Conservation (phyloP, 2,329 filamentous ascomycete species). For the Trichoderma endophyticum region DNA sequence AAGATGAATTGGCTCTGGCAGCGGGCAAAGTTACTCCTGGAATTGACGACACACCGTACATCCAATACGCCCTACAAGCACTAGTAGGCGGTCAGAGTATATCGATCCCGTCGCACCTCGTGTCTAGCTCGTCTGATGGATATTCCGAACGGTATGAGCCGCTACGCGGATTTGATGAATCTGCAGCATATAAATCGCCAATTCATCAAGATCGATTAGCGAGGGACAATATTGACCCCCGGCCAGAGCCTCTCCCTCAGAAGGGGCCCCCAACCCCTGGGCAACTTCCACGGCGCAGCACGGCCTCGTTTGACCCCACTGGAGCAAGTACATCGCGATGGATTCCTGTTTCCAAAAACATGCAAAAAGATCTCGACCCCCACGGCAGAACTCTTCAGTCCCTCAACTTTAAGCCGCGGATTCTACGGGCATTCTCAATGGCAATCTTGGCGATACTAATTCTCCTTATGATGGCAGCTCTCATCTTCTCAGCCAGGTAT, state of each 20-base stretch:
- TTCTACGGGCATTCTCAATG: conserved; percentile 66
- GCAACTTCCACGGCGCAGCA: conserved; percentile 1
- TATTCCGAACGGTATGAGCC: conserved; percentile 32
- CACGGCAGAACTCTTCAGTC: conserved; percentile 41
- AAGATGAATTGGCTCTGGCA: conserved; percentile 50
- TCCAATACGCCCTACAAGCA: conserved; percentile 85
- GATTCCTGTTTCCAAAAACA: conserved; percentile 36
- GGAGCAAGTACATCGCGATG: conserved; percentile 22
- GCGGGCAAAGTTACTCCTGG: conserved; percentile 65
- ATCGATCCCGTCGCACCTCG: conserved; percentile 49
- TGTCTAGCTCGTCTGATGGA: conserved; percentile 38
- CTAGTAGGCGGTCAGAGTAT: conserved; percentile 72
- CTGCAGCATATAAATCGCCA: conserved; percentile 6
- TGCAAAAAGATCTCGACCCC: conserved; percentile 37
- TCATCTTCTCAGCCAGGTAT: conserved; percentile 71
- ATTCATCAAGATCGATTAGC: not conserved
- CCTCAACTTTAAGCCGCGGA: conserved; percentile 68
- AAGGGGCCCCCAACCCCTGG: not conserved
- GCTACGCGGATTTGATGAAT: conserved; percentile 22
- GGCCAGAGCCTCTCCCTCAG: not conserved
- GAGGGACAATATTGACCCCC: not conserved
- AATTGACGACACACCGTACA: conserved; percentile 80
- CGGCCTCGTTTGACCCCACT: conserved; percentile 12
- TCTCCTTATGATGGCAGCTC: conserved; percentile 65
- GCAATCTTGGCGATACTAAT: conserved; percentile 58